Conservation (phyloP, 169 alveolate species). For the Perkinsus chesapeaki region DNA sequence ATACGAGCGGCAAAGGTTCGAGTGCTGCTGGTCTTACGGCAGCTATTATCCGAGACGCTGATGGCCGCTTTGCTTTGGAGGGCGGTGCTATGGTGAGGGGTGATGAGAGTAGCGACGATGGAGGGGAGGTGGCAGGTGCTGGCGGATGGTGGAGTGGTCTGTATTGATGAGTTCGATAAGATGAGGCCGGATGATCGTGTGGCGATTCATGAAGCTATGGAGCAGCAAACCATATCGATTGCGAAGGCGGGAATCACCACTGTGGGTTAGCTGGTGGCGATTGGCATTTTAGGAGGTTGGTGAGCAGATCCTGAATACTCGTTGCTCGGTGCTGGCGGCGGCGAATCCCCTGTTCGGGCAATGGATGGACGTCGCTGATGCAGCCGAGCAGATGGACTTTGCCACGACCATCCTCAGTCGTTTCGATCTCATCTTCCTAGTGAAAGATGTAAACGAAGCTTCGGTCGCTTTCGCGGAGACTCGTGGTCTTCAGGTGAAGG, state of each 20-base stretch:
- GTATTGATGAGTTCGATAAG: conserved; percentile 99
- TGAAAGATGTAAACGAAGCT: conserved; percentile 81
- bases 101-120: conserved; percentile 71
- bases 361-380: conserved; percentile 88
- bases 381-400: conserved; percentile 96
- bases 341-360: conserved; percentile 99
- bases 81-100: conserved; percentile 99
- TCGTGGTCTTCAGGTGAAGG: conserved; percentile 11
- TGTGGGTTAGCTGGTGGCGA: conserved; percentile 43
- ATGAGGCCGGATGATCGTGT: conserved; percentile 98
- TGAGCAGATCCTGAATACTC: conserved; percentile 53
- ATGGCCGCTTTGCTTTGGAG: conserved; percentile 91
- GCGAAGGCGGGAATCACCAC: conserved; percentile 99
- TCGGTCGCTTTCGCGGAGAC: not conserved
- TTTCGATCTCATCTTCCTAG: conserved; percentile 94
- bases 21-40: conserved; percentile 99
- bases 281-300: not conserved
- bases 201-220: conserved; percentile 99
- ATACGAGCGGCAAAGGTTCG: conserved; percentile 91
- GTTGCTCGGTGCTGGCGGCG: conserved; percentile 98
- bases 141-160: conserved; percentile 77
- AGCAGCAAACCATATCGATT: conserved; percentile 97
- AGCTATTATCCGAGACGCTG: conserved; percentile 85
- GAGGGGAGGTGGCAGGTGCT: conserved; percentile 22
- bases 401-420: conserved; percentile 93